These are phyloP conservation scores for Pyrenochaeta sp. DNA, from an alignment of 2,329 filamentous ascomycete species.

Conservation along the genomic window DNA sequence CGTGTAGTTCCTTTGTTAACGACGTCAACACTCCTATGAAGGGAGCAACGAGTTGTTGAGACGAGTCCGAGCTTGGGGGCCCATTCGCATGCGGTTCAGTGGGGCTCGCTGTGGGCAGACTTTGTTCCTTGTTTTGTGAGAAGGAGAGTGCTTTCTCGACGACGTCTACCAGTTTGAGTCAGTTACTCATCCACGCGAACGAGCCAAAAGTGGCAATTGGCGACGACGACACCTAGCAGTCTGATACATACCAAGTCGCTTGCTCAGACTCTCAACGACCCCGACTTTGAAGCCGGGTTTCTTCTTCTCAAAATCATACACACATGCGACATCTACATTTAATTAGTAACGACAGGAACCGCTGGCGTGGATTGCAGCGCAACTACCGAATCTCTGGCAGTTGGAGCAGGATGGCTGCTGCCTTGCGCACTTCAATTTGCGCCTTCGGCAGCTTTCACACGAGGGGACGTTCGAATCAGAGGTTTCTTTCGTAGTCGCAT, in stretches of 20 bases:
- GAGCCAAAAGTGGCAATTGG: too few species aligned
- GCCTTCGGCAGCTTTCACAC: slow-evolving; percentile 11
- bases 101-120: neutral
- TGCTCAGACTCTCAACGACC: slow-evolving; percentile 4
- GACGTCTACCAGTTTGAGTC: neutral
- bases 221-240: too few species aligned
- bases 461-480: slow-evolving; percentile 2
- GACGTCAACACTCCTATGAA: too few species aligned
- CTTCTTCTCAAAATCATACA: slow-evolving; percentile 6
- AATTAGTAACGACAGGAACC: too few species aligned
- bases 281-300: slow-evolving; percentile 10
- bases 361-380: too few species aligned
- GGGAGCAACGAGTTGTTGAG: too few species aligned
- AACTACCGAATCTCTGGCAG: neutral
- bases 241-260: neutral
- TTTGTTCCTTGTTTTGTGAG: too few species aligned
- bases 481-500: neutral
- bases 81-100: too few species aligned
- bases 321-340: neutral
- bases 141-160: too few species aligned
- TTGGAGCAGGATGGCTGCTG: slow-evolving; percentile 4
- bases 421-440: slow-evolving; percentile 5
- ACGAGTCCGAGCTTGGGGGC: too few species aligned
- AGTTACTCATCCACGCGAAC: neutral
- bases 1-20: too few species aligned